Base-by-base conservation (phyloP, 2,329 filamentous ascomycete genomes). In the Mycocentrospora acerina region DNA sequence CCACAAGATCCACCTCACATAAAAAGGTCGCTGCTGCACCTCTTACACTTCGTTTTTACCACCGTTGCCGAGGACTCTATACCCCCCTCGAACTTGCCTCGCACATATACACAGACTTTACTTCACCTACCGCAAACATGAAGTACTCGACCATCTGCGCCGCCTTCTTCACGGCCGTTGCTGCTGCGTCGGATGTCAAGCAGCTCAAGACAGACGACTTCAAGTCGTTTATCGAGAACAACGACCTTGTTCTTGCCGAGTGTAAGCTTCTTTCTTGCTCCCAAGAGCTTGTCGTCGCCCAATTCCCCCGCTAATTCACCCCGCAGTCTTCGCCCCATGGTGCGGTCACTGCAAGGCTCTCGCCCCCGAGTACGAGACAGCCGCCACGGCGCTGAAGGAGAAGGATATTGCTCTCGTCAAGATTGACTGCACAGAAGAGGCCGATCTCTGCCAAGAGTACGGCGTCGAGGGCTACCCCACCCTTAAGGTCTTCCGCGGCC, bases 291-390 rank as follows among this genome's bases (percentile, higher is more conserved):
- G 18, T 24, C 4, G 7, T 12, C 1, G 17, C 16, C 24, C 26
- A 11, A 43, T 37, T 46, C n/a, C 31, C 28, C 13, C 33, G 42
- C 71, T 79, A 63, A 78, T 64, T 46, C 31, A 27, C 26, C 4
- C 37, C 18, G 29, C 38, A 89, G 86, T 96, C 82, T 96, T 88
- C 70, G 91, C 91, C 55, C 90, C 91, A 59, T 95, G 91, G 90
- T 95, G 88, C 59, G 91, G 90, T 54, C 91, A 97, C 80, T 97
- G 91, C 86, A 97, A 98, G 80, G 91, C 91, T 45, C 88, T 98
- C 55, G 93, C 87, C 48, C 87, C 88, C 66, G 88, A 93, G 74
- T 94, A 93, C 71, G 88, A 94, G 75, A 82, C 88, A 69, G 88
- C 88, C 35, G 88, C 88, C 34, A 90, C 87, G 19, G 78, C 82